Conservation (phyloP, 257 asterid species). For the Ilex asprella region DNA sequence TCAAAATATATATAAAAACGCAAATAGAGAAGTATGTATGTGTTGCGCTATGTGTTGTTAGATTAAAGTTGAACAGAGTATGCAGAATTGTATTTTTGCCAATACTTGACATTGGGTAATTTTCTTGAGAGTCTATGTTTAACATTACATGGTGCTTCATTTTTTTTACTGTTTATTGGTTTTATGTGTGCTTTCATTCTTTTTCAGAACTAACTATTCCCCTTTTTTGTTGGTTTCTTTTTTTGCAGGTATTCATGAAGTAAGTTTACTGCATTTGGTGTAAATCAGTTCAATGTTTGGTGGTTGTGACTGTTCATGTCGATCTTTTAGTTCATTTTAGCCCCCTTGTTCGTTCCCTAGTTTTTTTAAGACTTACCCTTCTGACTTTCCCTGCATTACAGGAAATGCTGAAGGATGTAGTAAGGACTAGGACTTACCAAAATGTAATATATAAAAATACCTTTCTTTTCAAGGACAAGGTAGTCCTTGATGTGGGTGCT, state of each 20-base stretch:
- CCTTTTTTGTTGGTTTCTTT: slow-evolving; percentile 7
- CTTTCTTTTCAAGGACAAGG: slow-evolving; percentile 83
- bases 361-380: not conserved
- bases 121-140: too few species aligned
- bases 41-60: too few species aligned
- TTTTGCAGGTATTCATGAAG: slow-evolving; percentile 95
- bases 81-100: too few species aligned
- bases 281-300: slow-evolving; percentile 12
- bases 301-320: not conserved
- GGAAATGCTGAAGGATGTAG: slow-evolving; percentile 95
- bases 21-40: too few species aligned
- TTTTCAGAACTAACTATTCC: slow-evolving; percentile 13
- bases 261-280: slow-evolving; percentile 34
- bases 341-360: not conserved
- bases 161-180: too few species aligned
- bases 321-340: not conserved
- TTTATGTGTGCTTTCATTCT: not conserved
- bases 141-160: too few species aligned
- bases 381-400: slow-evolving; percentile 26
- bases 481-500: slow-evolving; percentile 97
- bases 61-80: too few species aligned
- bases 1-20: too few species aligned
- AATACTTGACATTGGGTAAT: too few species aligned
- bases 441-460: slow-evolving; percentile 80
- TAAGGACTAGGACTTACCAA: slow-evolving; percentile 84